phyloP scores from a whole-genome alignment of 768 basidiomycete genomes.

The Hygrophorus russula region DNA sequence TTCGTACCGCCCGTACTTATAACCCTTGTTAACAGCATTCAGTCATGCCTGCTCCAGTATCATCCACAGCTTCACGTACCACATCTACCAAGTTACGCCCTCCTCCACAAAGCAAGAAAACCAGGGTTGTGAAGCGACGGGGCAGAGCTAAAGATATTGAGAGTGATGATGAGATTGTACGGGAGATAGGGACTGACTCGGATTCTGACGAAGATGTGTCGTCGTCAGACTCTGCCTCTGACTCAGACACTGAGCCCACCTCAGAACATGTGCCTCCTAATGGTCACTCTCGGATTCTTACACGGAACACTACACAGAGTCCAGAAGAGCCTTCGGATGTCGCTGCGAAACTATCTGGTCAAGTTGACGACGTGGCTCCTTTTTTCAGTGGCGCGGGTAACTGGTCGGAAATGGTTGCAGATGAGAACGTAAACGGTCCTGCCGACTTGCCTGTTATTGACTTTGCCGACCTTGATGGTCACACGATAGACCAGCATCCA shows the following conservation, averaged over 20 bases:
- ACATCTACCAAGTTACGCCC: constrained; percentile 23
- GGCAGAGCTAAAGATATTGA: constrained; percentile 51
- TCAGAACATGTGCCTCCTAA: constrained; percentile 50
- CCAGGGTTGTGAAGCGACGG: constrained; percentile 43
- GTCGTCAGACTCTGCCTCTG: constrained; percentile 46
- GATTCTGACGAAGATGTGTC: constrained; percentile 53
- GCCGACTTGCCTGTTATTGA: constrained; percentile 71
- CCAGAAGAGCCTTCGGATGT: constrained; percentile 29
- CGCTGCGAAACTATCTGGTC: constrained; percentile 8
- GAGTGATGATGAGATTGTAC: constrained; percentile 71
- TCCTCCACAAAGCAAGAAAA: constrained; percentile 26
- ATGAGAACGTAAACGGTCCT: constrained; percentile 51
- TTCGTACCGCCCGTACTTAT: constrained; percentile 22
- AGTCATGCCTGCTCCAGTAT: constrained; percentile 36
- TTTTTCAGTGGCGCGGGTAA: constrained; percentile 47
- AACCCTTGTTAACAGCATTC: not conserved
- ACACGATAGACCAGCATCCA: constrained; percentile 15
- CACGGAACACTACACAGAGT: constrained; percentile 60
- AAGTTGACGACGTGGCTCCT: constrained; percentile 22
- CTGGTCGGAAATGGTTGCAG: constrained; percentile 84
- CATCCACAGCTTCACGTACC: constrained; percentile 22
- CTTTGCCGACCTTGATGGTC: constrained; percentile 52
- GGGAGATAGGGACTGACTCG: constrained; percentile 62
- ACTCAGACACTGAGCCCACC: constrained; percentile 62
- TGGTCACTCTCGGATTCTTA: constrained; percentile 42